These are phyloP conservation scores for Mycogone perniciosa DNA, from an alignment of 2,329 filamentous ascomycete species.

Conservation along the genomic window DNA sequence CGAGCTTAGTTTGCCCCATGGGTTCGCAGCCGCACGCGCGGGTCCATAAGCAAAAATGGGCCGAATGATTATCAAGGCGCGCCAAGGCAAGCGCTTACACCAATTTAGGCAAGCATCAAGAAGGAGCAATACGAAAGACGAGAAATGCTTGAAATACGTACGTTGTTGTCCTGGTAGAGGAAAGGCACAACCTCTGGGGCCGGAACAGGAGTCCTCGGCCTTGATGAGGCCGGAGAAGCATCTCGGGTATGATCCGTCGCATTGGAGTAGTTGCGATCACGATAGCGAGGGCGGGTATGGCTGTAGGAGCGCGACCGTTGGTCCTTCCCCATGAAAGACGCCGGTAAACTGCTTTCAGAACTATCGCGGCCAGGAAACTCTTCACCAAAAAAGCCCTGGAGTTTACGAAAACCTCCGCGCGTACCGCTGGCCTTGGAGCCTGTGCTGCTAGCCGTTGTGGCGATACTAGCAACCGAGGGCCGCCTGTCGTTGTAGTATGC, in stretches of 20 bases:
- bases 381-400: constrained; percentile 89
- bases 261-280: constrained; percentile 77
- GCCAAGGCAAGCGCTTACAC: constrained; percentile 8
- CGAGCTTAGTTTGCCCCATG: constrained; percentile 1
- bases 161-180: constrained; percentile 76
- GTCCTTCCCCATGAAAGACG: constrained; percentile 46
- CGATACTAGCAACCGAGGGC: constrained; percentile 79
- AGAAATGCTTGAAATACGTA: constrained; percentile 38
- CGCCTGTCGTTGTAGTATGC: constrained; percentile 64
- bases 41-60: constrained; percentile 9
- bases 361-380: constrained; percentile 71
- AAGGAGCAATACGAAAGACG: constrained; percentile 13
- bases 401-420: constrained; percentile 69
- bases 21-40: constrained; percentile 2
- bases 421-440: constrained; percentile 70
- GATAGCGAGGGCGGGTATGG: constrained; percentile 46
- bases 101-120: constrained; percentile 5
- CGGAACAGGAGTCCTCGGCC: constrained; percentile 77
- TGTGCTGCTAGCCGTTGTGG: constrained; percentile 73
- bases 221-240: constrained; percentile 66
- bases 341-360: constrained; percentile 62
- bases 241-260: constrained; percentile 67
- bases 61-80: constrained; percentile 1
- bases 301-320: constrained; percentile 58
- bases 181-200: constrained; percentile 97